These are phyloP conservation scores for Penicillium paxilli DNA, from an alignment of 495 filamentous ascomycete species.

Conservation along the genomic window DNA sequence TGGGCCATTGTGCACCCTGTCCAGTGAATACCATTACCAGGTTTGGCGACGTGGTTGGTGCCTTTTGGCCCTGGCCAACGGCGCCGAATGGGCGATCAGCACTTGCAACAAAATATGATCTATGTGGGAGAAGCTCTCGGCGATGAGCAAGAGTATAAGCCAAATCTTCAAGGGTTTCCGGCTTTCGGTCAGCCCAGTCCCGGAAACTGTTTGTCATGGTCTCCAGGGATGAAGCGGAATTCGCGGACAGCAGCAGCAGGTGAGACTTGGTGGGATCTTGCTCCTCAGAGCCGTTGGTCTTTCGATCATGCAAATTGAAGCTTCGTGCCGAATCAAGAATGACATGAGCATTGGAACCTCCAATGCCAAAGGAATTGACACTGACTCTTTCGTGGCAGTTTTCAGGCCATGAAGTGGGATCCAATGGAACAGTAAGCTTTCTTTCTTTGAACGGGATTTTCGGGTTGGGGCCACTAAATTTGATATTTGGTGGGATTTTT, in stretches of 20 bases:
- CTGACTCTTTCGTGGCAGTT: constrained; percentile 25
- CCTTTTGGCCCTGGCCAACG: too few relatives aligned
- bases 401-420: constrained; percentile 27
- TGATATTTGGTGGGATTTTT: constrained; percentile 52
- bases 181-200: too few relatives aligned
- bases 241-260: not conserved
- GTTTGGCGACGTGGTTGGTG: not conserved
- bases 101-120: constrained; percentile 13
- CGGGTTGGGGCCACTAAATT: constrained; percentile 23
- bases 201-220: not conserved
- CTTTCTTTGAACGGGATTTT: constrained; percentile 13
- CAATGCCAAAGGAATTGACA: constrained; percentile 33
- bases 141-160: constrained; percentile 14
- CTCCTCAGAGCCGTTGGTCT: not conserved
- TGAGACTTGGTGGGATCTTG: not conserved
- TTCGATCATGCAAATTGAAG: too few relatives aligned
- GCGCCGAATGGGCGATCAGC: not conserved
- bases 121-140: not conserved
- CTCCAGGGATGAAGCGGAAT: not conserved
- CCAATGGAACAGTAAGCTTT: constrained; percentile 18
- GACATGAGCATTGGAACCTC: constrained; percentile 35
- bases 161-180: constrained; percentile 7
- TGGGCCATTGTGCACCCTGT: constrained; percentile 39
- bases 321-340: constrained; percentile 16
- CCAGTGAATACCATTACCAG: constrained; percentile 33